Evolutionary conservation across 179 eudicot genomes (phyloP).

Genomic region (Beta lomatogona): DNA sequence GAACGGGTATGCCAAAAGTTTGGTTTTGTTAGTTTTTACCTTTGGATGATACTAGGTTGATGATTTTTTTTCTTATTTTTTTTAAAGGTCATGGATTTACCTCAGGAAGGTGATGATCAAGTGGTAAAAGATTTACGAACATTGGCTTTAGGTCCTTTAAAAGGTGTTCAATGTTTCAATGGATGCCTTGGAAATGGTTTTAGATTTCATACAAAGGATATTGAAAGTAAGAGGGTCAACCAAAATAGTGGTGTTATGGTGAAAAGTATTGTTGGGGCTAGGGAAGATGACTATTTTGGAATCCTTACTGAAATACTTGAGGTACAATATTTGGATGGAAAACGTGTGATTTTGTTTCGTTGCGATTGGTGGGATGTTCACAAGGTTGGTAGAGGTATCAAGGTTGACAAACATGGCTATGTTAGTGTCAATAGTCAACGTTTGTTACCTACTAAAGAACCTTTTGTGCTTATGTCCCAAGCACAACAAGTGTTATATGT

Average conservation of each 20-base stretch:
- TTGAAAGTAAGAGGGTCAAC: neutral
- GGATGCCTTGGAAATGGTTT: constrained; percentile 24
- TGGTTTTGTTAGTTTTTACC: neutral
- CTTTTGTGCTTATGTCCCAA: constrained; percentile 24
- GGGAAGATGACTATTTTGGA: constrained; percentile 5
- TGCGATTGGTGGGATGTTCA: constrained; percentile 33
- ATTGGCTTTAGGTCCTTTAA: neutral
- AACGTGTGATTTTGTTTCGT: constrained; percentile 9
- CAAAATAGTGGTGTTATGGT: constrained; percentile 33
- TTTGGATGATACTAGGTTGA: neutral
- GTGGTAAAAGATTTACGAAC: constrained; percentile 1
- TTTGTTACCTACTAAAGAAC: constrained; percentile 11
- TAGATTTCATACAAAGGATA: constrained; percentile 6
- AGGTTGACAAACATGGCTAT: neutral
- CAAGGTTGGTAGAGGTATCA: constrained; percentile 1
- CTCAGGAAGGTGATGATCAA: neutral
- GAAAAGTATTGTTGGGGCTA: neutral
- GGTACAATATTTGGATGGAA: constrained; percentile 11
- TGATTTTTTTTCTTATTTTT: neutral
- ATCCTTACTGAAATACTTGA: constrained; percentile 16
- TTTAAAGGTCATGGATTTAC: neutral
- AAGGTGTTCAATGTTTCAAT: neutral
- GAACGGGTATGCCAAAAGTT: neutral
- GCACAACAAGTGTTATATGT: constrained; percentile 30
- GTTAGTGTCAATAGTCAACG: neutral